phyloP scores from a whole-genome alignment of 2,329 filamentous ascomycete genomes.

The Verticillium isaacii region DNA sequence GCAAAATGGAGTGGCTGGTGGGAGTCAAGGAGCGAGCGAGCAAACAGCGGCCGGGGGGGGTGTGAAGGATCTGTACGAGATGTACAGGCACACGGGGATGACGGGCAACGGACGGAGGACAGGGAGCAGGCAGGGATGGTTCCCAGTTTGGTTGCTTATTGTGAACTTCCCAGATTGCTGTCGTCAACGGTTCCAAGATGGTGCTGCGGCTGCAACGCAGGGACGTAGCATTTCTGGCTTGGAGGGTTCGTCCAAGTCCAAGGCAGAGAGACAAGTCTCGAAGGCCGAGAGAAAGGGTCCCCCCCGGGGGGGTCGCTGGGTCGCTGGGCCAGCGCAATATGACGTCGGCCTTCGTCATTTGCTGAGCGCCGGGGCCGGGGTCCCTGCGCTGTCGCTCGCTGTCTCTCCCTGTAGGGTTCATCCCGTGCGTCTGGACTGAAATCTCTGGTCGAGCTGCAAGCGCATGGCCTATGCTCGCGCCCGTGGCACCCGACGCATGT shows the following conservation, averaged over 20 bases:
- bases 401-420: background rate
- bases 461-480: background rate
- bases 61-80: background rate
- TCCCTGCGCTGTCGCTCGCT: background rate
- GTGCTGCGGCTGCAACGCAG: background rate
- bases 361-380: background rate
- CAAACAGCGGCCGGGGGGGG: background rate
- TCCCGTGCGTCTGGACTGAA: background rate
- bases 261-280: background rate
- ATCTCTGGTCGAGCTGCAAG: background rate
- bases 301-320: background rate
- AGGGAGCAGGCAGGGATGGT: conserved; percentile 10
- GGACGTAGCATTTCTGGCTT: background rate
- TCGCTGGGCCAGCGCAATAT: conserved; percentile 1
- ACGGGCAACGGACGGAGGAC: background rate
- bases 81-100: background rate
- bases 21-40: background rate
- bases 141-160: conserved; percentile 13
- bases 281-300: background rate
- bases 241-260: background rate
- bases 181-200: background rate
- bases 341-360: conserved; percentile 7
- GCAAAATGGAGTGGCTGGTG: conserved; percentile 5
- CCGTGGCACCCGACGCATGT: background rate
- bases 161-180: background rate